Conservation (phyloP, 495 filamentous ascomycete species). For the Aspergillus conjunctus region DNA sequence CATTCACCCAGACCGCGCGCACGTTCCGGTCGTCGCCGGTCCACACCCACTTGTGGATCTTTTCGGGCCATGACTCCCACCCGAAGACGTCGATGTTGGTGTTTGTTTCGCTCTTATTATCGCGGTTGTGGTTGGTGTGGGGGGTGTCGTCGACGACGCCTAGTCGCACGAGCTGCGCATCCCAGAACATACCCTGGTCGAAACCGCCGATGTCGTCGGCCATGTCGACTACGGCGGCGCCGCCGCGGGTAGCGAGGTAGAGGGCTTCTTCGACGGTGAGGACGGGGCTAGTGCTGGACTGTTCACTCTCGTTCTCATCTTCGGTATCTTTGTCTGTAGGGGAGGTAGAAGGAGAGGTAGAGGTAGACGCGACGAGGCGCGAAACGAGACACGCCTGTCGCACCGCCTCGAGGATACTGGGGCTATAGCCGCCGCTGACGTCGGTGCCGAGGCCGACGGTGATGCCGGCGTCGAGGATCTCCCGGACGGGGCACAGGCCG, state of each 20-base stretch:
- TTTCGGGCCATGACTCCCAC: slow-evolving; percentile 77
- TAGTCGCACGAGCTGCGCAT: slow-evolving; percentile 73
- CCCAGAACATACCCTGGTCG: slow-evolving; percentile 78
- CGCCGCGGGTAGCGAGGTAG: slow-evolving; percentile 71
- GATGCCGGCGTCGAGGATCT: slow-evolving; percentile 72
- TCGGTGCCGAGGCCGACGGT: slow-evolving; percentile 87
- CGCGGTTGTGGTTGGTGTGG: too few relatives aligned
- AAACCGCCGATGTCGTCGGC: slow-evolving; percentile 68
- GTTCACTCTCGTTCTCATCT: too few relatives aligned
- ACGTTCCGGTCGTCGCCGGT: slow-evolving; percentile 86
- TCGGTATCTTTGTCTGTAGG: background rate
- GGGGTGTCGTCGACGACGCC: slow-evolving; percentile 11
- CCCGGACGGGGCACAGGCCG: slow-evolving; percentile 71
- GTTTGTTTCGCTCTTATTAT: too few relatives aligned
- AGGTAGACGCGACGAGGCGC: slow-evolving; percentile 44
- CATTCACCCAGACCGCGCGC: slow-evolving; percentile 76
- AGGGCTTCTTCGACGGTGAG: slow-evolving; percentile 84
- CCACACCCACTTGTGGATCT: slow-evolving; percentile 86
- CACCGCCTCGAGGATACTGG: slow-evolving; percentile 75
- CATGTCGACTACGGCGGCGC: slow-evolving; percentile 72
- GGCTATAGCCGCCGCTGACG: slow-evolving; percentile 80
- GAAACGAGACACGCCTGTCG: slow-evolving; percentile 76
- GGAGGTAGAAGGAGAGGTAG: background rate
- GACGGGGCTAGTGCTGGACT: slow-evolving; percentile 41
- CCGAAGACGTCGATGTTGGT: slow-evolving; percentile 76